These are phyloP conservation scores for Puccinia sorghi DNA, from an alignment of 1,284 basidiomycete species.

Conservation along the genomic window DNA sequence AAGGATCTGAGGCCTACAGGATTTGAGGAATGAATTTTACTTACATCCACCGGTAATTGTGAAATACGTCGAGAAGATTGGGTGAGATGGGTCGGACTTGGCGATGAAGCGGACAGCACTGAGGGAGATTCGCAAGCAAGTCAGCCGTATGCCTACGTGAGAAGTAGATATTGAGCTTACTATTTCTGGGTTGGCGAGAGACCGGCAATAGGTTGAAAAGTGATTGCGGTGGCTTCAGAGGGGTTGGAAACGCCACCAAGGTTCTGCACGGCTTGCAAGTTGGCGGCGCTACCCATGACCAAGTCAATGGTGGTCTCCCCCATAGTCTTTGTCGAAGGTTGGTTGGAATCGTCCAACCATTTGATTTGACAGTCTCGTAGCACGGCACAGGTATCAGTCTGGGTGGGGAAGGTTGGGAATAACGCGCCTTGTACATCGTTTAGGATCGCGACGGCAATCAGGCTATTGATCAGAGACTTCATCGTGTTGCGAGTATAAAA, in stretches of 20 bases:
- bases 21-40: not conserved
- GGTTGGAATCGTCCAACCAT: constrained; percentile 28
- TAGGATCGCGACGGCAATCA: constrained; percentile 21
- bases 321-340: constrained; percentile 20
- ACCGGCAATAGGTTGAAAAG: constrained; percentile 24
- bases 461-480: constrained; percentile 1
- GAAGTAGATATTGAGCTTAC: not conserved
- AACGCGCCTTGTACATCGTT: constrained; percentile 10
- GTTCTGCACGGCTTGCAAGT: constrained; percentile 32
- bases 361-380: constrained; percentile 35
- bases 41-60: constrained; percentile 40
- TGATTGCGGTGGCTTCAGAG: constrained; percentile 24
- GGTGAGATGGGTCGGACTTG: constrained; percentile 4
- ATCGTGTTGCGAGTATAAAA: not conserved
- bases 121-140: not conserved
- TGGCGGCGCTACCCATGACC: constrained; percentile 16
- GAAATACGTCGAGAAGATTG: constrained; percentile 42
- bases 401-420: constrained; percentile 28
- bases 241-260: constrained; percentile 37
- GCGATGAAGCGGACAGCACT: constrained; percentile 35
- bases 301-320: constrained; percentile 43
- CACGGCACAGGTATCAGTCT: constrained; percentile 10
- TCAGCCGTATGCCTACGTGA: not conserved
- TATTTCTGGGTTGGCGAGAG: constrained; percentile 17
- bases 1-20: not conserved